Evolutionary conservation across 768 basidiomycete genomes (phyloP).

Genomic region (Hysterangium stoloniferum): DNA sequence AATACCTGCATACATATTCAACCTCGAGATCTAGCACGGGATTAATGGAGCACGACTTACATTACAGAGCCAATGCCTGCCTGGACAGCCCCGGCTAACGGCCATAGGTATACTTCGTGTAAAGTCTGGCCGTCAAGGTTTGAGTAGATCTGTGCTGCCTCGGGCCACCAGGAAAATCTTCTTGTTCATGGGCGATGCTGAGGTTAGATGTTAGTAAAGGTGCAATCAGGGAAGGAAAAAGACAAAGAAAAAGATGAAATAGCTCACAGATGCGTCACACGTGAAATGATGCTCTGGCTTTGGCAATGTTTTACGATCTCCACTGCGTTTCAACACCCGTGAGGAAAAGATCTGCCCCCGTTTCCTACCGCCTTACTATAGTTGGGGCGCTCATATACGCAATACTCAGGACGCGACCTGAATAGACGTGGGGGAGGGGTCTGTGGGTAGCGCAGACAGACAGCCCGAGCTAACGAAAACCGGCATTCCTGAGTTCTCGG

Average conservation of each 20-base stretch:
- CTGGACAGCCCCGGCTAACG: constrained; percentile 62
- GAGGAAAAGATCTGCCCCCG: constrained; percentile 84
- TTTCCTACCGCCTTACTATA: too few species aligned
- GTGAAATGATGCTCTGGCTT: constrained; percentile 69
- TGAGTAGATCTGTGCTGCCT: constrained; percentile 29
- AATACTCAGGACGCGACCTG: too few species aligned
- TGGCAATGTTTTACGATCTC: constrained; percentile 87
- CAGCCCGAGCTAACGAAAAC: too few species aligned
- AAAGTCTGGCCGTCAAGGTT: constrained; percentile 75
- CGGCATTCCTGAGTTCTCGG: background rate
- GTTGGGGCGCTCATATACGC: too few species aligned
- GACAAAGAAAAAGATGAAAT: background rate
- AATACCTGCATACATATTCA: constrained; percentile 7
- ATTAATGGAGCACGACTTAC: constrained; percentile 33
- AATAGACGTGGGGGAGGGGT: too few species aligned
- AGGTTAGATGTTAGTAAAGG: constrained; percentile 17
- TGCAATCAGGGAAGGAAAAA: too few species aligned
- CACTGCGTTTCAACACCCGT: constrained; percentile 63
- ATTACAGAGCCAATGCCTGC: constrained; percentile 68
- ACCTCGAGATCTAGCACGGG: background rate
- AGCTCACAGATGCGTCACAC: constrained; percentile 71
- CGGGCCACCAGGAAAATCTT: constrained; percentile 22
- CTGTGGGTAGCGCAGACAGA: too few species aligned
- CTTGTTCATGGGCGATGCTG: constrained; percentile 31
- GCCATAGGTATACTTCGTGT: constrained; percentile 66